Evolutionary conservation across 2,329 filamentous ascomycete genomes (phyloP), one percentile per base, ranked within the genome.

Genomic region (Fusarium sp.): DNA sequence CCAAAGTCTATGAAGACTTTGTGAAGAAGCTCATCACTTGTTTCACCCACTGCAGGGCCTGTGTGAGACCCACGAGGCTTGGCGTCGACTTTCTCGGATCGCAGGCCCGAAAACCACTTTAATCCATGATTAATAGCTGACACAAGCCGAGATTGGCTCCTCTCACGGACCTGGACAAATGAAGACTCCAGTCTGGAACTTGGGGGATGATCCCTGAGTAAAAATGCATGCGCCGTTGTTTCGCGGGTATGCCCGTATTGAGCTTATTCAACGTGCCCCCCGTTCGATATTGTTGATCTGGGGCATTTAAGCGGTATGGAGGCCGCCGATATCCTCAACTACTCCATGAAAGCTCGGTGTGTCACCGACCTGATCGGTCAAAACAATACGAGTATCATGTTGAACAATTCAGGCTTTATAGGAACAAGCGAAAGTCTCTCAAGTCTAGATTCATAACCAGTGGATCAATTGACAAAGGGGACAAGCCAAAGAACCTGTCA

Each of bases 51-150:
- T 24, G 48, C 48, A 52, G 29, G 48, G 24, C 50, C 48, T 61
- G 27, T 33, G 18, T 6, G 4, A 24, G n/a, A 65, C 39, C 39
- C 37, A 39, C 41, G 31, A 58, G 31, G 37, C 31, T 57, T 52
- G 35, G 33, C 41, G 39, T 29, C 43, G 63, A 43, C 54, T 52
- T 74, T 69, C 67, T 60, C 76, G 76, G 76, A 75, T 77, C 45
- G 54, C 60, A 78, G 76, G 76, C 52, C 76, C 76, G 76, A 52
- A 61, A 57, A 58, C 35, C 41, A 52, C 43, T 11, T 39, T 50
- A 18, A 33, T 13, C 64, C 67, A 62, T 63, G 57, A 56, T 20
- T 5, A 37, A 31, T 14, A 27, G 24, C 48, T 52, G 27, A 41
- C 29, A 33, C 48, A 50, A 48, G 31, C 60, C 68, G 61, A 73